phyloP scores from a whole-genome alignment of 768 basidiomycete species.

The Roridomyces roridus region DNA sequence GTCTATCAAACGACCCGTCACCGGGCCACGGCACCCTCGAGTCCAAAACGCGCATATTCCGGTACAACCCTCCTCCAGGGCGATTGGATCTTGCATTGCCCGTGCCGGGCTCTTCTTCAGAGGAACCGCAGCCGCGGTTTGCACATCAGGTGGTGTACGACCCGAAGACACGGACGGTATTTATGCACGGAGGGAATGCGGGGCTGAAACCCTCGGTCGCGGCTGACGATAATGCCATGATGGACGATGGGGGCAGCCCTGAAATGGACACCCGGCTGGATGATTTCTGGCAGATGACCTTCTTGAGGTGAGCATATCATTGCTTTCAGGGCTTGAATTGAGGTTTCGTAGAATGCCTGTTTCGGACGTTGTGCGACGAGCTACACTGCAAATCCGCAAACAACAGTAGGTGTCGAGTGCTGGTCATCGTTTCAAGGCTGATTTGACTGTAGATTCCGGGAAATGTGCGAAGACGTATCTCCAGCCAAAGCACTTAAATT shows the following conservation, averaged over 20 bases:
- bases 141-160: conserved; percentile 85
- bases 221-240: conserved; percentile 18
- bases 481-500: conserved; percentile 73
- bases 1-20: conserved; percentile 52
- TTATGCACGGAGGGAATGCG: conserved; percentile 81
- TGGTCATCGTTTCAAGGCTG: neutral
- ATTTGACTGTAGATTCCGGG: conserved; percentile 65
- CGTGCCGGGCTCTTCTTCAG: conserved; percentile 31
- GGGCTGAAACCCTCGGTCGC: conserved; percentile 43
- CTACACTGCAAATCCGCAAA: conserved; percentile 66
- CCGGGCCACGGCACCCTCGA: conserved; percentile 51
- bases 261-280: conserved; percentile 60
- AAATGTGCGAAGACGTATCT: conserved; percentile 72
- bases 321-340: neutral
- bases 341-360: conserved; percentile 54
- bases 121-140: conserved; percentile 67
- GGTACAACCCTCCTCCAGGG: conserved; percentile 64
- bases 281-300: conserved; percentile 80
- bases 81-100: conserved; percentile 68
- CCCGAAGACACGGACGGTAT: conserved; percentile 56
- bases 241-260: conserved; percentile 29
- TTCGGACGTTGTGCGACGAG: conserved; percentile 68
- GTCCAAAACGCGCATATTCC: conserved; percentile 71
- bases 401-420: conserved; percentile 63
- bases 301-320: conserved; percentile 60